A percentile compares a stretch with the other conserved stretches of the same genome.
Conservation (phyloP, 2,329 filamentous ascomycete genomes). For the Xylariomycetidae sp. region DNA sequence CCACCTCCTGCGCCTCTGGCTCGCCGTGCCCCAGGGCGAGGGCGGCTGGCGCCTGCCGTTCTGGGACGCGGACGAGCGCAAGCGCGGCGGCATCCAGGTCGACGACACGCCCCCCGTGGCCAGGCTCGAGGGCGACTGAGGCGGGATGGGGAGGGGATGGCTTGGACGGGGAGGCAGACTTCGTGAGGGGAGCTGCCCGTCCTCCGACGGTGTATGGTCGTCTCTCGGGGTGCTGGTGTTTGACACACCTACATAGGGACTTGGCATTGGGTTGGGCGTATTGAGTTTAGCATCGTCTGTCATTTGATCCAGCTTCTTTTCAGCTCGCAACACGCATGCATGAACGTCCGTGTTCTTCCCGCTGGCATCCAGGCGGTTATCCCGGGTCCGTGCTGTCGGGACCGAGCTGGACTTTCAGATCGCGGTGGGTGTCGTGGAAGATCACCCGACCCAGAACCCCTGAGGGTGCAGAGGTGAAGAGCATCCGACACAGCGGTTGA, state of each 20-base stretch:
- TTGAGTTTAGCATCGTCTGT: not conserved
- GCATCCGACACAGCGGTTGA: too few species aligned
- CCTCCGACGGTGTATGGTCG: too few species aligned
- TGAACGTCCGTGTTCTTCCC: too few species aligned
- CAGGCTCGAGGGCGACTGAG: constrained; percentile 67
- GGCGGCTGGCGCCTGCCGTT: constrained; percentile 84
- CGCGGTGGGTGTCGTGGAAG: too few species aligned
- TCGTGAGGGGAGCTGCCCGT: too few species aligned
- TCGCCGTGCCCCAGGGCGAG: constrained; percentile 73
- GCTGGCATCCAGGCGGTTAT: too few species aligned
- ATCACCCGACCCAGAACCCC: too few species aligned
- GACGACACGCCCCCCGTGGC: constrained; percentile 71
- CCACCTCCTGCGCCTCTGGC: constrained; percentile 79
- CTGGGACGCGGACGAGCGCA: constrained; percentile 74
- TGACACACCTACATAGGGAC: constrained; percentile 1
- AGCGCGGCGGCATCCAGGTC: constrained; percentile 84
- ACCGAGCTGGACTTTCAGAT: too few species aligned
- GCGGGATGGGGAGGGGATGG: not conserved
- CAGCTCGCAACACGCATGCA: too few species aligned
- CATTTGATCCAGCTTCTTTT: too few species aligned
- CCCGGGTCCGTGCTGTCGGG: too few species aligned
- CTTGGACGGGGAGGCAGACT: not conserved
- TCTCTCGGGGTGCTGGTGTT: constrained; percentile 2
- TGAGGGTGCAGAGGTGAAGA: too few species aligned
- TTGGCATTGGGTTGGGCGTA: not conserved